These are phyloP conservation scores for Fusarium chlamydosporum DNA, from an alignment of 2,329 filamentous ascomycete species.

Conservation along the genomic window DNA sequence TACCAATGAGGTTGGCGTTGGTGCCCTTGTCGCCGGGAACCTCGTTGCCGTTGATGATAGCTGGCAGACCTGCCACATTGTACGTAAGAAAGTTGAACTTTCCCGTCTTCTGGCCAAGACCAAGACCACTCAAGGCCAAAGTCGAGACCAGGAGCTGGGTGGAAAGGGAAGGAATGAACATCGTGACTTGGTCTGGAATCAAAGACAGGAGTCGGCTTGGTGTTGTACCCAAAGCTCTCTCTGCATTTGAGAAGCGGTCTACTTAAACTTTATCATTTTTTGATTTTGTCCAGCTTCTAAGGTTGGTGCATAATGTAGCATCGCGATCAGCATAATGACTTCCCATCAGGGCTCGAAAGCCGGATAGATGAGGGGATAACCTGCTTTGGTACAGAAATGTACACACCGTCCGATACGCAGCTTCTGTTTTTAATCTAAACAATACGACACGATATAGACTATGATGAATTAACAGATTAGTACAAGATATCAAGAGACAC, in stretches of 20 bases:
- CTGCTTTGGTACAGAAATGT: neutral
- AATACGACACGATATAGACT: neutral
- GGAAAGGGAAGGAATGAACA: conserved; percentile 15
- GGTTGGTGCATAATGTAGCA: conserved; percentile 13
- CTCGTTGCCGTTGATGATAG: conserved; percentile 70
- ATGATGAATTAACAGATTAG: neutral
- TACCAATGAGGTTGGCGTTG: conserved; percentile 70
- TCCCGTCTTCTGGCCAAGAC: conserved; percentile 43
- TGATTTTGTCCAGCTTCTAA: conserved; percentile 1
- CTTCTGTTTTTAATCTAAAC: conserved; percentile 10
- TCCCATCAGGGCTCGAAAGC: conserved; percentile 20
- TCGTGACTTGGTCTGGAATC: neutral
- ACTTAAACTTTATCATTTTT: neutral
- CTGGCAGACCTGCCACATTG: conserved; percentile 73
- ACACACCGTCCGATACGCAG: conserved; percentile 15
- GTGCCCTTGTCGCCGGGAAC: conserved; percentile 70
- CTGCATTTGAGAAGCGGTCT: neutral
- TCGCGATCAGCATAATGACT: conserved; percentile 27
- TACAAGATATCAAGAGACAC: neutral
- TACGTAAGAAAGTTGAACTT: conserved; percentile 68
- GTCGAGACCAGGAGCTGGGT: conserved; percentile 23
- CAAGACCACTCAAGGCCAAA: conserved; percentile 13
- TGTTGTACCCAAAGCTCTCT: neutral
- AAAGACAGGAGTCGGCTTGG: neutral
- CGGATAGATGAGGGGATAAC: conserved; percentile 5